Evolutionary conservation across 257 asterid species (phyloP).

Genomic region (Nicotiana paniculata): DNA sequence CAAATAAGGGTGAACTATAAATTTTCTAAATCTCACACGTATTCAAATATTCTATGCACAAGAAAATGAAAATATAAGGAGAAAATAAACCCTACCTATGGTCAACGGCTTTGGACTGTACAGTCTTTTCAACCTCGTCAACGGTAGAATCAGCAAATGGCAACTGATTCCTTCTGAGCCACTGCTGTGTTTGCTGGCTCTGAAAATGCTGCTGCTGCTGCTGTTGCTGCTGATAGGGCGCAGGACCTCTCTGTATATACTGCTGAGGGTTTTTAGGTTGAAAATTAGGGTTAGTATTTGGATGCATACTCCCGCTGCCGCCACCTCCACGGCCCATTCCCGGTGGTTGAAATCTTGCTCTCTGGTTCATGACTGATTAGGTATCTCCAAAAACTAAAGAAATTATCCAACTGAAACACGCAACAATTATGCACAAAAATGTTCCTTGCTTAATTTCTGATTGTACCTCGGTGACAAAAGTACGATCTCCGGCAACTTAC

Average conservation of each 20-base stretch:
- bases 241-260: constrained; percentile 54
- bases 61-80: neutral
- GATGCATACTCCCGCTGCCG: constrained; percentile 49
- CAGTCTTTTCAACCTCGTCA: constrained; percentile 84
- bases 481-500: too few species aligned
- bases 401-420: constrained; percentile 17
- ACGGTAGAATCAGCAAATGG: constrained; percentile 38
- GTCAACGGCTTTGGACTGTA: constrained; percentile 76
- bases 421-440: constrained; percentile 14
- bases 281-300: constrained; percentile 51
- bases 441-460: constrained; percentile 4
- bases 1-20: neutral
- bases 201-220: constrained; percentile 37
- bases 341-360: constrained; percentile 88
- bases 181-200: constrained; percentile 53
- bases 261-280: constrained; percentile 67
- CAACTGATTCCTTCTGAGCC: constrained; percentile 68
- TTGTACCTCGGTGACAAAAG: neutral
- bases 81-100: constrained; percentile 41
- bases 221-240: constrained; percentile 49
- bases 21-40: neutral
- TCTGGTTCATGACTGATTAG: constrained; percentile 52
- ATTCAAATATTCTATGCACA: neutral
- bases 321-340: constrained; percentile 72
- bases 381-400: constrained; percentile 7